Base-by-base conservation (phyloP, 352 stramenopile genomes). In the Pythium rhizo-oryzae region DNA sequence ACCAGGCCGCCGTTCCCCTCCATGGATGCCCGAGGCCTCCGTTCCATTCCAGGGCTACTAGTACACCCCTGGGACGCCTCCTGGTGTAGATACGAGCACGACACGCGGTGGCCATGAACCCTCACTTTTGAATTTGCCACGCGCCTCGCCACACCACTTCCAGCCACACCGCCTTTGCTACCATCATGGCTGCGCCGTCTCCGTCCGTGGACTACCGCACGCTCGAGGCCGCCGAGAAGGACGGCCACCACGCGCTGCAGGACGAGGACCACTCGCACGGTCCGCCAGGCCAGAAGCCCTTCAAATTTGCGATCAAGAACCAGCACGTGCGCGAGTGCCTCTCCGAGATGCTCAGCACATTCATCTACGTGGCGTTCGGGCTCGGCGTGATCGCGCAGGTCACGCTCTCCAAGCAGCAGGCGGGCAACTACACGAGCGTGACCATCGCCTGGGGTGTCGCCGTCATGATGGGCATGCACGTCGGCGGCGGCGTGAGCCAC, bases 391-490 rank as follows among this genome's bases (percentile, higher is more conserved):
- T 63, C 57, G 64, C 63, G 39, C 68, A 78, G 57, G 72, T 76
- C 39, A 69, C 51, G 8, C 53, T 78, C 16, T 76, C 67, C 28
- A 69, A 67, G 16, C 49, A 44, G 2, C 37, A 43, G 0, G 44
- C 59, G 2, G 72, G 72, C 21, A 63, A 44, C 13, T 78, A 65
- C 58, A 33, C 59, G 28, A 78, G 68, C 16, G 59, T 85, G 8
- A 81, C 65, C 28, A 28, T 85, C n/a, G 63, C 30, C 15, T 85
- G 78, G 73, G 78, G 78, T 18, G 55, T 85, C 23, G 78, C 70
- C 0, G 75, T 82, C 44, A 78, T 81, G 67, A 30, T 85, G 21
- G 78, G 18, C 21, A 76, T 82, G 53, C 73, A 85, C 66, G 35
- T 73, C 3, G 66, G 57, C 21, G 75, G 67, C 7, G 71, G 75